A percentile compares a stretch with the other conserved stretches of the same genome.
These are phyloP conservation scores for Schizopora paradoxa DNA, from an alignment of 1,284 basidiomycete species.

Conservation along the genomic window DNA sequence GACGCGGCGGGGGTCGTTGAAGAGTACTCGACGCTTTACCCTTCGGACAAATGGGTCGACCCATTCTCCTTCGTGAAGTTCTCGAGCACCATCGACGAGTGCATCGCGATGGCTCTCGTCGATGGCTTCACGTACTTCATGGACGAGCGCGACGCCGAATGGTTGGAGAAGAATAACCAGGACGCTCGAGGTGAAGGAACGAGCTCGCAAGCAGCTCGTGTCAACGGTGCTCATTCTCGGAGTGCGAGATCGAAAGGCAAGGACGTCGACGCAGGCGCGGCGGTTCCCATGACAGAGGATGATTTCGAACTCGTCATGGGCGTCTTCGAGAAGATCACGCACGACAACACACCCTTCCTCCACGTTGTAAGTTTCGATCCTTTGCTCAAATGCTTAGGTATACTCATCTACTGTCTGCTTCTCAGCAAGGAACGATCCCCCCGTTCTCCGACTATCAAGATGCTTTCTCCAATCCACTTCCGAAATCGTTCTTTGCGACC, in stretches of 20 bases:
- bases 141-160: conserved; percentile 95
- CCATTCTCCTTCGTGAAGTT: conserved; percentile 78
- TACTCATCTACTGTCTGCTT: conserved; percentile 2
- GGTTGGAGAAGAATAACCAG: conserved; percentile 90
- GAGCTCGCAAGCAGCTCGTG: conserved; percentile 62
- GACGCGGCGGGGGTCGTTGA: conserved; percentile 81
- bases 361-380: conserved; percentile 66
- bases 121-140: conserved; percentile 83
- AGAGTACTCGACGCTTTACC: conserved; percentile 73
- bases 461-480: conserved; percentile 54
- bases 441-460: conserved; percentile 77
- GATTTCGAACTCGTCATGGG: conserved; percentile 96
- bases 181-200: conserved; percentile 83
- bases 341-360: conserved; percentile 87
- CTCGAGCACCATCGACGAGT: conserved; percentile 87
- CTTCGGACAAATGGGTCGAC: conserved; percentile 65
- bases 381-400: background rate
- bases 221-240: conserved; percentile 49
- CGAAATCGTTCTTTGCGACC: conserved; percentile 55
- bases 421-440: conserved; percentile 64
- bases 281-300: conserved; percentile 74
- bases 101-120: conserved; percentile 47
- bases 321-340: conserved; percentile 86
- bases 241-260: conserved; percentile 76
- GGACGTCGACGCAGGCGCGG: conserved; percentile 59